phyloP scores from a whole-genome alignment of 305 asterid genomes.

The Solanum hybrid region DNA sequence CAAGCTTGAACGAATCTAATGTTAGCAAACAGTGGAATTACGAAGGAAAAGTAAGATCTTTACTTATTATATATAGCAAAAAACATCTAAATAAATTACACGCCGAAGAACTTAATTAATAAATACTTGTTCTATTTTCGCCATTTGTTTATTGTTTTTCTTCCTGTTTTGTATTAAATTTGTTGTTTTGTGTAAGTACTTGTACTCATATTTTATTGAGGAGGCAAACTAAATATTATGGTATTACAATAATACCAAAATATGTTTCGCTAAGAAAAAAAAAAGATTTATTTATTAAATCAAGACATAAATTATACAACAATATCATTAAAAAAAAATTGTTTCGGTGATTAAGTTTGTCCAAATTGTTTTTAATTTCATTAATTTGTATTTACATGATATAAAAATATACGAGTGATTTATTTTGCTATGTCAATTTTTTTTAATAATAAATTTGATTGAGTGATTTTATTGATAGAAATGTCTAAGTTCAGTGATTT shows the following conservation, averaged over 20 bases:
- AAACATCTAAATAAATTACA: too few species aligned
- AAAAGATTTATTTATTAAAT: too few species aligned
- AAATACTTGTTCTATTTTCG: neutral
- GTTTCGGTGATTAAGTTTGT: neutral
- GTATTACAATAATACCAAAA: too few species aligned
- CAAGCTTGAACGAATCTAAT: too few species aligned
- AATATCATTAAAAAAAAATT: neutral
- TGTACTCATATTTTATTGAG: neutral
- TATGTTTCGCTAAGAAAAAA: neutral
- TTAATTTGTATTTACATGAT: neutral
- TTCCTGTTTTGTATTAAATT: neutral
- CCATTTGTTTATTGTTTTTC: neutral
- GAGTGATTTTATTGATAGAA: too few species aligned
- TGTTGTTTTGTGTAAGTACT: too few species aligned
- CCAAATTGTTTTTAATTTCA: neutral
- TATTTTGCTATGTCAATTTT: neutral
- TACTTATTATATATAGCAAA: too few species aligned
- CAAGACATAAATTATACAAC: neutral
- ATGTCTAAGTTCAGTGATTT: too few species aligned
- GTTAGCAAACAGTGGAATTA: too few species aligned
- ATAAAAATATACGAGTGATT: too few species aligned
- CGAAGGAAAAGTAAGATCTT: neutral
- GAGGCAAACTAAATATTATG: neutral
- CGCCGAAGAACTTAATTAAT: neutral
- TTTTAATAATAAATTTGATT: too few species aligned